Base-by-base conservation (phyloP, 371 early-diverging fungal genomes). In the Mortierella sp. region DNA sequence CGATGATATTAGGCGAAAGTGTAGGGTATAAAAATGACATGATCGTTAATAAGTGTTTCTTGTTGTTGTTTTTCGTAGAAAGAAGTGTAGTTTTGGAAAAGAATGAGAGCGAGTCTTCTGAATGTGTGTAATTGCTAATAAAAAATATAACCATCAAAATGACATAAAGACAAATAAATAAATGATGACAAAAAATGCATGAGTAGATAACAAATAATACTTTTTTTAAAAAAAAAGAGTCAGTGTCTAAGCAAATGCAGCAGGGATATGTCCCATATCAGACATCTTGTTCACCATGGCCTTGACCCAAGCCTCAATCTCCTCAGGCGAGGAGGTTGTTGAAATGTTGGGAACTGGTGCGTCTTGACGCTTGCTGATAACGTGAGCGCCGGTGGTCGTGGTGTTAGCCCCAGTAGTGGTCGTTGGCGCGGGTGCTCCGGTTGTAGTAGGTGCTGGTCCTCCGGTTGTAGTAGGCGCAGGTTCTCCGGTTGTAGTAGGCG, bases 231-330 rank as follows among this genome's bases (percentile, higher is more conserved):
- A 43, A 43, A 43, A 43, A n/a, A 49, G 49, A 52, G 20, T 24
- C 52, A 52, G 22, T 0, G 28, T 40, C 68, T 70, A 70, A 18
- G 49, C 45, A 37, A 55, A 78, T 18, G 70, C 70, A 55, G 79
- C 55, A 39, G 79, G 60, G 40, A 60, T 32, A 30, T 71, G 71
- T 16, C 70, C 47, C 20, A 71, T 61, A 28, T 9, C n/a, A 14
- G 79, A 74, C 14, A 74, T 8, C 72, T 74, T 66, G 68, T 79
- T 79, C 39, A 61, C 71, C 59, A 70, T 39, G 3, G 63, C 62
- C 68, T 79, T 79, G 66, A 79, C 37, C 71, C 74, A 79, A 26
- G 64, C 68, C 55, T 79, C 79, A 8, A 78, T 32, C 6, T 40
- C 74, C 5, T 30, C 74, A 35, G 78, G 73, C 3, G 65, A 64